Base-by-base conservation (phyloP, 768 basidiomycete genomes). In the Flagelloscypha sp. region DNA sequence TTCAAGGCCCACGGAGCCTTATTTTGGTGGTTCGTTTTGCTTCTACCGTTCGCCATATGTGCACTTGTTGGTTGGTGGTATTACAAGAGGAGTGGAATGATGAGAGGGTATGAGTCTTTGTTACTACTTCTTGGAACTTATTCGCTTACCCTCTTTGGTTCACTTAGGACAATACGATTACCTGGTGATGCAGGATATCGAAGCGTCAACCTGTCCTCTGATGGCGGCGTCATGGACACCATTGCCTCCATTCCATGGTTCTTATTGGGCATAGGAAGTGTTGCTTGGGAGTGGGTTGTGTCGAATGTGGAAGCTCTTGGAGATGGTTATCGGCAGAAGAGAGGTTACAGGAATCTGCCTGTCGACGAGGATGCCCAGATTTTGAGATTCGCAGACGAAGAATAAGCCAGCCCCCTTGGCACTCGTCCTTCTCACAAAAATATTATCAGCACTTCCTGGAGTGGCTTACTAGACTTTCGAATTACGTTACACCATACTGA, bases 211-310 rank as follows among this genome's bases (percentile, higher is more conserved):
- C n/a, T n/a, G n/a, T n/a, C n/a, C n/a, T n/a, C n/a, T 5, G 66
- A 71, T 4, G 68, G 76, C 0, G 68, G 72, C 11, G 40, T 66
- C 0, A 39, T 92, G 38, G 78, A 68, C 15, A 92, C 86, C 3
- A 50, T 95, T 27, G 88, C 86, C 1, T 88, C 85, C 7, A 73
- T 97, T 2, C 93, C 93, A 0, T 93, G 83, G 79, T 93, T 85
- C 66, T 53, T 94, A 33, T 48, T 95, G 27, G 93, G 92, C 15
- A 46, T 92, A 16, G 72, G 66, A 0, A 76, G 83, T 2, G 76
- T 88, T 38, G 84, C 75, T 3, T 80, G 72, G 60, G 82, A 81
- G 51, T 77, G 72, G 57, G 65, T 79, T 2, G 50, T 66, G 0
- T 74, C 72, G 15, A 62, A 55, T 34, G 43, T 72, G 29, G 74